phyloP scores from a whole-genome alignment of 495 filamentous ascomycete genomes.

The Podospora conica region DNA sequence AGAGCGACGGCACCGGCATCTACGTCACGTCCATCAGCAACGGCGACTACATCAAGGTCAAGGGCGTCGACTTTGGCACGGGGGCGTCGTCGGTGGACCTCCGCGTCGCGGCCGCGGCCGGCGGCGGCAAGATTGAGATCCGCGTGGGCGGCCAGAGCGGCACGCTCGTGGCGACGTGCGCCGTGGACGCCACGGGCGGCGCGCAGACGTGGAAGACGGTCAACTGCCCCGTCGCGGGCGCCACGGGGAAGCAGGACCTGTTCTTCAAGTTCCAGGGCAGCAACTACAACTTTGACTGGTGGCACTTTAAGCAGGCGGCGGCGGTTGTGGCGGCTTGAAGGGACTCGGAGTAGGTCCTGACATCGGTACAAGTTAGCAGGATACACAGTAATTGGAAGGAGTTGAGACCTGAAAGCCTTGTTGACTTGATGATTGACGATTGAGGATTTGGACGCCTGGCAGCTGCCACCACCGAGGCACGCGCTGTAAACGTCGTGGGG shows the following conservation, averaged over 20 bases:
- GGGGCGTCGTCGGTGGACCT: slow-evolving; percentile 12
- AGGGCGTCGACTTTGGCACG: slow-evolving; percentile 14
- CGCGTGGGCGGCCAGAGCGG: slow-evolving; percentile 13
- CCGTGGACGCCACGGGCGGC: slow-evolving; percentile 13
- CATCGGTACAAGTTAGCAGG: not conserved
- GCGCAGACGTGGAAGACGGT: slow-evolving; percentile 16
- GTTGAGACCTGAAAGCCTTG: not conserved
- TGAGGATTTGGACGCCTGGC: not conserved
- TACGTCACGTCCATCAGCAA: slow-evolving; percentile 14
- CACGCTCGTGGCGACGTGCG: slow-evolving; percentile 12
- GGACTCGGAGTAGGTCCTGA: not conserved
- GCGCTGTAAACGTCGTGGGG: too few species aligned
- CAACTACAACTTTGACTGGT: slow-evolving; percentile 16
- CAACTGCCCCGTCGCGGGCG: slow-evolving; percentile 4
- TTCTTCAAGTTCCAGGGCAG: slow-evolving; percentile 15
- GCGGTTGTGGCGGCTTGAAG: slow-evolving; percentile 22
- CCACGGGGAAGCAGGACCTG: slow-evolving; percentile 15
- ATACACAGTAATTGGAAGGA: not conserved
- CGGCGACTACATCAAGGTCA: slow-evolving; percentile 21
- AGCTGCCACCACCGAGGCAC: too few species aligned
- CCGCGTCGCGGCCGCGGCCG: slow-evolving; percentile 8
- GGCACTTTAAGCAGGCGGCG: slow-evolving; percentile 16
- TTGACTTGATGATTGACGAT: not conserved
- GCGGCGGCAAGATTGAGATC: slow-evolving; percentile 14
- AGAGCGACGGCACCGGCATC: slow-evolving; percentile 12